These are phyloP conservation scores for Aureobasidium sp. DNA, from an alignment of 2,329 filamentous ascomycete species.

Conservation along the genomic window DNA sequence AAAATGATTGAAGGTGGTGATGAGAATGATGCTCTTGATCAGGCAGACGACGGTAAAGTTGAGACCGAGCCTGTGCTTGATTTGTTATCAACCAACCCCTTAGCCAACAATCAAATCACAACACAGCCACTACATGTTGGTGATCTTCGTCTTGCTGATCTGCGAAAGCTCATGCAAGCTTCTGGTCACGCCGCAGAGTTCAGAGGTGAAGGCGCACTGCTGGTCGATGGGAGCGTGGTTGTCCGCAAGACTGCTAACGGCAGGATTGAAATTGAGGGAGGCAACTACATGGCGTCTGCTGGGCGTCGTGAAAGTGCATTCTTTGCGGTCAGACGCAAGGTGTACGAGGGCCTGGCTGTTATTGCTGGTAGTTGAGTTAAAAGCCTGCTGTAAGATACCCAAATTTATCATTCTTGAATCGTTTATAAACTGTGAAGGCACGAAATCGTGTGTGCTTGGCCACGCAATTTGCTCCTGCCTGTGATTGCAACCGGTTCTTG, in stretches of 20 bases:
- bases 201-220: conserved; percentile 79
- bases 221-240: conserved; percentile 81
- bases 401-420: not conserved
- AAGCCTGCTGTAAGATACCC: conserved; percentile 9
- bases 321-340: conserved; percentile 78
- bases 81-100: conserved; percentile 50
- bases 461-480: not conserved
- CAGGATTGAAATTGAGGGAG: conserved; percentile 77
- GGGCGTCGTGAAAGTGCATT: conserved; percentile 56
- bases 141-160: conserved; percentile 78
- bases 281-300: conserved; percentile 45
- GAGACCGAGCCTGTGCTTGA: conserved; percentile 45
- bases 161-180: conserved; percentile 73
- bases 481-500: not conserved
- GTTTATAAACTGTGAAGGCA: not conserved
- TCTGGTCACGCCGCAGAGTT: conserved; percentile 86
- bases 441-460: not conserved
- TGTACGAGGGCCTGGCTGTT: conserved; percentile 89
- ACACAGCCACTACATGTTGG: conserved; percentile 90
- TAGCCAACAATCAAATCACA: conserved; percentile 54
- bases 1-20: conserved; percentile 41
- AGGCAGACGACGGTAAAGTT: conserved; percentile 35
- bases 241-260: conserved; percentile 85
- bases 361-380: conserved; percentile 59
- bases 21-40: conserved; percentile 33